These are phyloP conservation scores for Sutorius eximius DNA, from an alignment of 1,284 basidiomycete species.

Conservation along the genomic window DNA sequence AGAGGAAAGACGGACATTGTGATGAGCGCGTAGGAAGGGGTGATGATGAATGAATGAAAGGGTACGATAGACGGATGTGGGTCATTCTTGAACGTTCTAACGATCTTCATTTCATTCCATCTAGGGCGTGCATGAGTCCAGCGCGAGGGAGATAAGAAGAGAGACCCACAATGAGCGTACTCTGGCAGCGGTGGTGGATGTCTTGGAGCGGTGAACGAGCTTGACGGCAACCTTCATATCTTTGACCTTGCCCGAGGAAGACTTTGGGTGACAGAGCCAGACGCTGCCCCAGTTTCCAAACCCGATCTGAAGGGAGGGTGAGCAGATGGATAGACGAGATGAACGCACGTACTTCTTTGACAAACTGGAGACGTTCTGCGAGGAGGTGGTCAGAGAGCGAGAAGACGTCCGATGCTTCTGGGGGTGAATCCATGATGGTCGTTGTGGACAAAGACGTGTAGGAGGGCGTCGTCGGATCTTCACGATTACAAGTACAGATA, in stretches of 20 bases:
- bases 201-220: conserved; percentile 81
- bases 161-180: conserved; percentile 74
- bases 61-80: conserved; percentile 88
- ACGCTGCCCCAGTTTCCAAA: conserved; percentile 88
- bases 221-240: conserved; percentile 79
- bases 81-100: conserved; percentile 75
- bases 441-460: conserved; percentile 5
- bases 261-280: conserved; percentile 70
- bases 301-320: conserved; percentile 55
- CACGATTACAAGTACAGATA: conserved; percentile 30
- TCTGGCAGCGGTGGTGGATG: conserved; percentile 79
- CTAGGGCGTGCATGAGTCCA: conserved; percentile 37
- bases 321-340: conserved; percentile 1
- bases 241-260: conserved; percentile 40
- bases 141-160: background rate
- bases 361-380: conserved; percentile 67
- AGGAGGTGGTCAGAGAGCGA: conserved; percentile 63
- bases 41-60: conserved; percentile 92
- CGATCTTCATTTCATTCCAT: conserved; percentile 96
- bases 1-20: conserved; percentile 64
- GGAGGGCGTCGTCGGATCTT: background rate
- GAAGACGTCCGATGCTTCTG: conserved; percentile 47
- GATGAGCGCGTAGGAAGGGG: conserved; percentile 83
- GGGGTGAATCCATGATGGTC: conserved; percentile 33
- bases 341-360: conserved; percentile 60